These are phyloP conservation scores for Nemophila menziesii DNA, from an alignment of 257 asterid genomes.

Conservation along the genomic window DNA sequence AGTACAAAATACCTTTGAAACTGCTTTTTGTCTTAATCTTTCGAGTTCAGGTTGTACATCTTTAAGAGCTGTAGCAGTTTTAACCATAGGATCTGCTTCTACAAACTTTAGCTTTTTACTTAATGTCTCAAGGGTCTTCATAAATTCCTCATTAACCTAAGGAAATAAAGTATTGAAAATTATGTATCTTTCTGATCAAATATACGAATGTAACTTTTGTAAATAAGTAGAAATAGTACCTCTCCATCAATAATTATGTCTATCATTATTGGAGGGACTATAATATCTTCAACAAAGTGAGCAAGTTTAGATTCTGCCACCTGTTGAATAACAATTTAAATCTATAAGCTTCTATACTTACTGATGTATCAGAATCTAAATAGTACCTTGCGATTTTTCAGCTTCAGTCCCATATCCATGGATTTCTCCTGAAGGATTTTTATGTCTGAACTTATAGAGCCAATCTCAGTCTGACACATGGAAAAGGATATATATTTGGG, in stretches of 20 bases:
- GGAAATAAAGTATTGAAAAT: slow-evolving; percentile 14
- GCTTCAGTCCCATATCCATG: slow-evolving; percentile 97
- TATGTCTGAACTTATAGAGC: slow-evolving; percentile 94
- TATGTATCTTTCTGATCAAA: not conserved
- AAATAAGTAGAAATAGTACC: slow-evolving; percentile 34
- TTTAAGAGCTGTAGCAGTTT: slow-evolving; percentile 71
- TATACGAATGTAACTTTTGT: slow-evolving; percentile 6
- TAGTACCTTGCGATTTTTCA: slow-evolving; percentile 91
- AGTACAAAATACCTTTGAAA: slow-evolving; percentile 61
- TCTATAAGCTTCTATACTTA: not conserved
- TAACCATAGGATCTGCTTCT: slow-evolving; percentile 66
- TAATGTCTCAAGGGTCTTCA: slow-evolving; percentile 79
- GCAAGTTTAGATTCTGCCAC: slow-evolving; percentile 93
- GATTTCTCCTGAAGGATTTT: slow-evolving; percentile 97
- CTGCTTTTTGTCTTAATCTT: slow-evolving; percentile 93
- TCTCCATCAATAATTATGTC: slow-evolving; percentile 92
- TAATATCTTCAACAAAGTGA: slow-evolving; percentile 89
- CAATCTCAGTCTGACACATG: slow-evolving; percentile 70
- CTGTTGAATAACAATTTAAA: slow-evolving; percentile 25
- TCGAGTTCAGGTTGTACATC: slow-evolving; percentile 96
- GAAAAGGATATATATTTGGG: not conserved
- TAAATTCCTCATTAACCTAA: slow-evolving; percentile 89
- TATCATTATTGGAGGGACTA: slow-evolving; percentile 95
- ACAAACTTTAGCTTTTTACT: slow-evolving; percentile 82
- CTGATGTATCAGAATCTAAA: not conserved